Evolutionary conservation across 73 alveolate genomes (phyloP), one percentile per base, ranked within the genome.

Genomic region (Paramecium sexaurelia): DNA sequence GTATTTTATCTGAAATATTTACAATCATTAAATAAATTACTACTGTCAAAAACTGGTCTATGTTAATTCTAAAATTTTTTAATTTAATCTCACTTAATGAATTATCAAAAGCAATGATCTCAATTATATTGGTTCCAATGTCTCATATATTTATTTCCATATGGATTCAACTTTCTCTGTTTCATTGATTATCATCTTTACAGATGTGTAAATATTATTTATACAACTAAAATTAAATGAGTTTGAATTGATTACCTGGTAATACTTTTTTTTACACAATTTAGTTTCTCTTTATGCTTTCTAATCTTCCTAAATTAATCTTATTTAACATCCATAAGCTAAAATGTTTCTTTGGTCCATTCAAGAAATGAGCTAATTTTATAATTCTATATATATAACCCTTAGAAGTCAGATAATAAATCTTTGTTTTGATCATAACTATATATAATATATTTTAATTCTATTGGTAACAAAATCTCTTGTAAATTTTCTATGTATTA

Each of bases 371-470:
- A 61, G 6, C 83, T 61, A 61, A 29, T 26, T 26, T 26, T 61
- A 9, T 29, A 61, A n/a, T n/a, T 5, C 26, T 26, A 22, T 26
- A 61, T 61, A 15, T 13, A 4, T 10, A 3, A 61, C 83, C 43
- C 43, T n/a, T 61, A 24, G 26, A 61, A 61, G 26, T 61, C 83
- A 5, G 83, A 61, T 61, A 61, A 13, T 27, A 61, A 3, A 61
- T 61, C 83, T 29, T 61, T 61, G 17, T 61, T 61, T 61, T 61
- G 43, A 61, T 61, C 83, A 61, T 61, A 61, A 61, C 83, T 29
- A 29, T 61, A 61, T 7, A 61, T 11, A 1, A 61, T 29, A 29
- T 61, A 61, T 61, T 61, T 61, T 29, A 32, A 29, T 32, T 61
- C 83, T 61, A 61, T 61, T 22, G 83, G 83, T 61, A 61, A 32